Evolutionary conservation across 2,329 filamentous ascomycete species (phyloP), one percentile per base, ranked within the genome.

Genomic region (Juglanconis oblonga): DNA sequence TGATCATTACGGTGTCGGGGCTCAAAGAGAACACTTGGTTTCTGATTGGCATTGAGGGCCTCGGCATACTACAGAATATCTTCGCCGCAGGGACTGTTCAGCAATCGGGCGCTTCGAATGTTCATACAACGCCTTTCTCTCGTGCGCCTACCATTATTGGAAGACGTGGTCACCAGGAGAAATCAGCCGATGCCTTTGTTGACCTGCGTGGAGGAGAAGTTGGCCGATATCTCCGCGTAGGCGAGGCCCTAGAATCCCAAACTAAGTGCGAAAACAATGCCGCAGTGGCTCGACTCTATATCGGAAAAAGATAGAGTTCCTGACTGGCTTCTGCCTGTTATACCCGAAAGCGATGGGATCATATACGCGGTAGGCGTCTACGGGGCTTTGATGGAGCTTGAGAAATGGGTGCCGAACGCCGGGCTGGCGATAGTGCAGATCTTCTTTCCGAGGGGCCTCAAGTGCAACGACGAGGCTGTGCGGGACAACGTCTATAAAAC

Each of bases 351-450:
- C 11, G 35, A 17, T 11, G 13, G 33, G n/a, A 32, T 59, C 8
- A 51, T 63, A 33, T 48, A 59, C 14, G 57, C 57, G n/a, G 14
- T n/a, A 3, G 64, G 64, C 33, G 62, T 65, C 3, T 62, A 65
- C 17, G 60, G 60, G 5, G 64, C 62, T 3, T 35, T 63, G 48
- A 64, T 64, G 2, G 61, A 64, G 57, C 58, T 63, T n/a, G 64
- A 64, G 56, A 65, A 63, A 49, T 64, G 64, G 61, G 59, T 66
- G 14, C 64, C 63, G 3, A 59, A 57, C 6, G 63, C 63, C 9
- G 64, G 63, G 14, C 52, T 66, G 1, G 61, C 64, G 10, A 58
- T 63, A 57, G 14, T 56, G 5, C 58, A 64, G 17, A 44, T 62
- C 2, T 63, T 62, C 32, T 66, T 64, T 44, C 60, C 62, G 1